Evolutionary conservation across 2,329 filamentous ascomycete genomes (phyloP).

Genomic region (Metarhizium humberi): DNA sequence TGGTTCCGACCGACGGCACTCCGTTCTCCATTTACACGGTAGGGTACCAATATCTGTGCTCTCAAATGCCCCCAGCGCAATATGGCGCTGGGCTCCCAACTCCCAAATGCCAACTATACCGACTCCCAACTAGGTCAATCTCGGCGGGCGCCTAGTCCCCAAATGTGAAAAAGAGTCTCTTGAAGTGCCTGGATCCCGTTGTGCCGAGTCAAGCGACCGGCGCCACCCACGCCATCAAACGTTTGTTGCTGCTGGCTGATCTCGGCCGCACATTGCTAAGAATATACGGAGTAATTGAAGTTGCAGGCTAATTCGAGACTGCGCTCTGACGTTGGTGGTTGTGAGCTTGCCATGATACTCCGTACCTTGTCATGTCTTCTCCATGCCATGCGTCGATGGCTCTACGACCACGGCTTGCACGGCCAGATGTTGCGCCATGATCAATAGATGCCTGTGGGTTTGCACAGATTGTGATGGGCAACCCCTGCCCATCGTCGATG

Average conservation of each 20-base stretch:
- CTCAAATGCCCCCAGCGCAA: not conserved
- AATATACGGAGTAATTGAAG: not conserved
- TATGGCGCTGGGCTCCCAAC: not conserved
- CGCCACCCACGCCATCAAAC: conserved; percentile 2
- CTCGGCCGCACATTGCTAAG: not conserved
- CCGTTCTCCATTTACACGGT: not conserved
- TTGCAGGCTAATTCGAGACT: conserved; percentile 1
- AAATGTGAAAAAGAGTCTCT: no score
- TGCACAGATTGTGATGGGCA: not conserved
- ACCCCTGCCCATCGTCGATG: not conserved
- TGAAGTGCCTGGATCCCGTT: not conserved
- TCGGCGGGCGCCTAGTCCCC: not conserved
- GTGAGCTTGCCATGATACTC: not conserved
- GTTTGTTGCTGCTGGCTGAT: not conserved
- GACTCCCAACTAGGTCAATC: not conserved
- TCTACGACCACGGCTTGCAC: not conserved
- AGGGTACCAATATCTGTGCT: not conserved
- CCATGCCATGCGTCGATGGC: not conserved
- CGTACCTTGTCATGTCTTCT: not conserved
- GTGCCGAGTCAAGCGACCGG: conserved; percentile 1
- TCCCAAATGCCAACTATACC: not conserved
- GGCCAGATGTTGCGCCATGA: not conserved
- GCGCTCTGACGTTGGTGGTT: not conserved
- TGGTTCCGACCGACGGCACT: not conserved
- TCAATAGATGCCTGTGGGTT: not conserved